phyloP scores from a whole-genome alignment of 2,329 filamentous ascomycete species.

The Ceratocystis cubensis region DNA sequence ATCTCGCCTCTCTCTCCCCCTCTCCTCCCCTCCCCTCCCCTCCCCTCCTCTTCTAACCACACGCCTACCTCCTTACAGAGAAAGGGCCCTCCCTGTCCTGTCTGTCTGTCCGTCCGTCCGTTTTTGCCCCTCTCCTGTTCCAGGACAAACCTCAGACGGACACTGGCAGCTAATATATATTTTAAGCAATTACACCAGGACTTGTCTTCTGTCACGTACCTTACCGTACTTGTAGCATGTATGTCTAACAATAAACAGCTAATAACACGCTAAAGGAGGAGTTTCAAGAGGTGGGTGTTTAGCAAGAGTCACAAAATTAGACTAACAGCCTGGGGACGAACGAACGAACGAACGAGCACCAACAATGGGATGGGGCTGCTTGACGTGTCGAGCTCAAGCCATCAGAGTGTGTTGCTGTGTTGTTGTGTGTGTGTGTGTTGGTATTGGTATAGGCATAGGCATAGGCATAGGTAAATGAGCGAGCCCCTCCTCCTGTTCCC shows the following conservation, averaged over 20 bases:
- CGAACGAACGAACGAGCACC: no score
- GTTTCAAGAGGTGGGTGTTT: background rate
- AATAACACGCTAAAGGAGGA: background rate
- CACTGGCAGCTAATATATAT: background rate
- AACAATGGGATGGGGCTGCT: background rate
- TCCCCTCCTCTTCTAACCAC: background rate
- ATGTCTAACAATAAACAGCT: background rate
- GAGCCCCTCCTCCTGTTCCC: background rate
- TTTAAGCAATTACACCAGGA: background rate
- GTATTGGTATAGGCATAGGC: background rate
- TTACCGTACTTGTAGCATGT: background rate
- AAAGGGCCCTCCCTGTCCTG: background rate
- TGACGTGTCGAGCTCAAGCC: background rate
- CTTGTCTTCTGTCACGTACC: background rate
- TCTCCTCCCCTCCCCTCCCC: no score
- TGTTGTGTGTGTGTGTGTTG: background rate
- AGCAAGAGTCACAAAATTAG: background rate
- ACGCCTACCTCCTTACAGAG: background rate
- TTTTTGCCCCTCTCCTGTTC: background rate
- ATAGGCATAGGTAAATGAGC: background rate
- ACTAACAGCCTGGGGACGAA: no score
- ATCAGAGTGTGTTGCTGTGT: no score
- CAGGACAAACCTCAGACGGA: background rate
- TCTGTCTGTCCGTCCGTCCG: conserved; percentile 1
- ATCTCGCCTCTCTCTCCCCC: no score